Base-by-base conservation (phyloP, 139 green algal species). In the Raphidocelis subcapitata region DNA sequence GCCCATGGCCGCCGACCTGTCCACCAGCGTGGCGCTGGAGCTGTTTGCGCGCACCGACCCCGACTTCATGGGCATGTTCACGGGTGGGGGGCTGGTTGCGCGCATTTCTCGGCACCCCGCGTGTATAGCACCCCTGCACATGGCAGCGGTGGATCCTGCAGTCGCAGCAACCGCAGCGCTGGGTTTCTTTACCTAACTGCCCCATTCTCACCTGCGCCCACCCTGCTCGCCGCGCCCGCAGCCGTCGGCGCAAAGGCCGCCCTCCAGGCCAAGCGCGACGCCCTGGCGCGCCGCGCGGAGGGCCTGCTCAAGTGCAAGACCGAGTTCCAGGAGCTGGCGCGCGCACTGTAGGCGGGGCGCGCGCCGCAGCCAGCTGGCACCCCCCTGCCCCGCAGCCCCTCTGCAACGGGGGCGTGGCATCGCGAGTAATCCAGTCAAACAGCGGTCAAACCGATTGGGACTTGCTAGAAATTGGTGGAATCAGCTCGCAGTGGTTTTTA, bases 1-100 rank as follows among this genome's bases (percentile, higher is more conserved):
- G 68, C 92, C 91, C 1, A 62, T 96, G 37, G 70, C 77, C 16
- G 67, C 61, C 0, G 36, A 77, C 41, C 83, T 95, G 66, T 54
- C 81, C 1, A 62, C 82, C 1, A 78, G 92, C 66, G 78, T 95
- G 46, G 74, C 81, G 5, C 65, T 94, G 72, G 84, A 95, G 55
- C 76, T 97, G 64, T 90, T 94, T 67, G 88, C 85, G 0, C 76
- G 77, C 28, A 80, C 64, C 2, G 92, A 96, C 61, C 63, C 66
- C 1, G 81, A 92, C 23, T 96, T 94, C 81, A 92, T 95, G 81
- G 60, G 49, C 26, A 88, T 96, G 82, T 95, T 94, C 79, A 86
- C 79, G 60, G 86, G 83, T 91, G 35, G 0, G 77, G 35, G 28
- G 26, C 21, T 65, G 23, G 55, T n/a, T n/a, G n/a, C n/a, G n/a